Evolutionary conservation across 1,139 yeast species (phyloP).

Genomic region (Schwanniomyces etchellsii): DNA sequence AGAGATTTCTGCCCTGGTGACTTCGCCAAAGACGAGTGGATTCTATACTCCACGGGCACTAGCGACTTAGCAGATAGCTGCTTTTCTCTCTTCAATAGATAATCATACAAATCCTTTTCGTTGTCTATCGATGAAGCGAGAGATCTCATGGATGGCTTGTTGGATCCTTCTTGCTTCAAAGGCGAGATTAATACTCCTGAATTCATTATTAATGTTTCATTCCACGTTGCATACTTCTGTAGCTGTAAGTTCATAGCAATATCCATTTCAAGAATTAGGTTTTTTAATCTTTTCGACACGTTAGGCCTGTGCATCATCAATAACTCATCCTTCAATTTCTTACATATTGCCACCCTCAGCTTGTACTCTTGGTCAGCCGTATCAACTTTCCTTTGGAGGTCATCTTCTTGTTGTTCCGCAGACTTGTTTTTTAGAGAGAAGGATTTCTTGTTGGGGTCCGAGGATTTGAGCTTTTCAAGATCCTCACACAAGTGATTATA

Average conservation of each 20-base stretch:
- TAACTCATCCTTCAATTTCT: slow-evolving; percentile 69
- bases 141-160: slow-evolving; percentile 62
- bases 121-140: slow-evolving; percentile 75
- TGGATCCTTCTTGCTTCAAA: slow-evolving; percentile 31
- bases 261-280: slow-evolving; percentile 79
- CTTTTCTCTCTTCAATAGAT: slow-evolving; percentile 46
- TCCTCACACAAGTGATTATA: slow-evolving; percentile 82
- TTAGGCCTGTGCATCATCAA: slow-evolving; percentile 73
- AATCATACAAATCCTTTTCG: slow-evolving; percentile 75
- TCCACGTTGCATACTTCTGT: slow-evolving; percentile 83
- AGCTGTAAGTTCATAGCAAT: slow-evolving; percentile 83
- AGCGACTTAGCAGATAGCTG: slow-evolving; percentile 33
- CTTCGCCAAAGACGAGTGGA: slow-evolving; percentile 64
- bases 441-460: slow-evolving; percentile 80
- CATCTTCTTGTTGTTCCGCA: slow-evolving; percentile 89
- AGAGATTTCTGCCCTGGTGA: slow-evolving; percentile 16
- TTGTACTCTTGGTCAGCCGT: slow-evolving; percentile 82
- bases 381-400: slow-evolving; percentile 72
- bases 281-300: slow-evolving; percentile 65
- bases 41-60: slow-evolving; percentile 67
- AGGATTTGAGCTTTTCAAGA: slow-evolving; percentile 71
- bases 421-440: slow-evolving; percentile 76
- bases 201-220: slow-evolving; percentile 77
- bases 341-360: slow-evolving; percentile 67
- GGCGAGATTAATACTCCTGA: slow-evolving; percentile 83